Percentiles rank a stretch among this genome's conserved stretches.
Evolutionary conservation across 441 rosid genomes (phyloP).

Genomic region (Aleurites moluccanus): DNA sequence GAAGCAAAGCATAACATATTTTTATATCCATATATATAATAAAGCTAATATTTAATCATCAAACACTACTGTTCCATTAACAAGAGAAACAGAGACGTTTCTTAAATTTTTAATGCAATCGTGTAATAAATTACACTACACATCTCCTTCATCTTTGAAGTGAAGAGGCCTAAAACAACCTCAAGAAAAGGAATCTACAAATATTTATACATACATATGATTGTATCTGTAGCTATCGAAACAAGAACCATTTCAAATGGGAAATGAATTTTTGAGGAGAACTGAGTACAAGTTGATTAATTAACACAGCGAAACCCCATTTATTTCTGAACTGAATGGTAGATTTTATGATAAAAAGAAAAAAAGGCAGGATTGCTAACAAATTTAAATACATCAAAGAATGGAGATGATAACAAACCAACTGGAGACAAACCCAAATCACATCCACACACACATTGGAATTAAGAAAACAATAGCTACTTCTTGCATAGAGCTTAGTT

Average conservation of each 20-base stretch:
- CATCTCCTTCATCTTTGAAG: neutral
- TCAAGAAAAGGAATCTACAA: neutral
- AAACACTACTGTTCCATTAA: neutral
- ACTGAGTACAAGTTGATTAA: constrained; percentile 16
- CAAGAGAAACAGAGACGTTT: neutral
- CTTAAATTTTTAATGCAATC: neutral
- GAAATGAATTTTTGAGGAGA: constrained; percentile 25
- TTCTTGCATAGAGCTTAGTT: constrained; percentile 40
- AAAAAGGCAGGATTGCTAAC: constrained; percentile 34
- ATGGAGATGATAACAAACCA: constrained; percentile 52
- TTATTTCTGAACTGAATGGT: constrained; percentile 45
- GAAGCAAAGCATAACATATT: constrained; percentile 34
- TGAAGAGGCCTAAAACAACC: neutral
- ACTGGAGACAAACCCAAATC: constrained; percentile 42
- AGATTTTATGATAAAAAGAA: constrained; percentile 9
- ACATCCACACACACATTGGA: constrained; percentile 57
- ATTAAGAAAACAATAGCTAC: constrained; percentile 10
- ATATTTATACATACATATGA: neutral
- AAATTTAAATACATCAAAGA: constrained; percentile 89
- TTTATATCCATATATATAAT: no score
- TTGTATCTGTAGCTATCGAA: constrained; percentile 9
- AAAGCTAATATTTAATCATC: constrained; percentile 6
- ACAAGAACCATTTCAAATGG: constrained; percentile 26
- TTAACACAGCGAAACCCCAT: constrained; percentile 32
- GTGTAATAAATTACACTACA: neutral